Conservation (phyloP, 2,329 filamentous ascomycete genomes). For the Lasiodiplodia gonubiensis region DNA sequence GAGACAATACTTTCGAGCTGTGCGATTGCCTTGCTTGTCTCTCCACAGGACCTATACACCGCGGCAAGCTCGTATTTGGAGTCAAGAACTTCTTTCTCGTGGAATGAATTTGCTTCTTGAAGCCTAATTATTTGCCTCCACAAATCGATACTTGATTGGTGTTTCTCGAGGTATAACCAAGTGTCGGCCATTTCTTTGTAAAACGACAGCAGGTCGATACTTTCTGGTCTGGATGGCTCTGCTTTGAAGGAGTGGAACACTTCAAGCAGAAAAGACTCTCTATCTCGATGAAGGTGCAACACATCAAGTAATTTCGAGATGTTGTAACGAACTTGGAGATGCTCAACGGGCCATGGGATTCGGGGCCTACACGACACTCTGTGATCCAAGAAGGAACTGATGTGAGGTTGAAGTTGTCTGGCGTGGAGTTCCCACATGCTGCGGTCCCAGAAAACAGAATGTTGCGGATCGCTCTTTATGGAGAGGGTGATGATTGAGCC, state of each 20-base stretch:
- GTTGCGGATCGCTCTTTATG: background rate
- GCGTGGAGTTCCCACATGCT: background rate
- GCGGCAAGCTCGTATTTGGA: background rate
- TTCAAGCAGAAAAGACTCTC: background rate
- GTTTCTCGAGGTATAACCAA: background rate
- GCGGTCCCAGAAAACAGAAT: background rate
- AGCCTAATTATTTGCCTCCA: background rate
- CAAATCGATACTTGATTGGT: background rate
- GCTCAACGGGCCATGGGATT: background rate
- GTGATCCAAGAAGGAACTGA: background rate
- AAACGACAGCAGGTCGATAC: background rate
- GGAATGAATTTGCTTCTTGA: background rate
- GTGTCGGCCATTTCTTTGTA: background rate
- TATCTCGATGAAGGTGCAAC: background rate
- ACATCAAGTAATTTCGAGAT: background rate
- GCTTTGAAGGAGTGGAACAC: background rate
- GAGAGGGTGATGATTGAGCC: conserved; percentile 18
- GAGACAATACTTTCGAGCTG: background rate
- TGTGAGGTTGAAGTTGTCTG: background rate
- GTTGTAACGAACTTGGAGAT: background rate
- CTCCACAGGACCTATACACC: background rate
- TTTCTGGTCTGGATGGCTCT: background rate
- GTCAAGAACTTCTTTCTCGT: background rate
- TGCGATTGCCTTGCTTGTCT: background rate
- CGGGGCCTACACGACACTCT: background rate